Evolutionary conservation across 371 early-diverging fungal genomes (phyloP).

Genomic region (Rhizopus delemar): DNA sequence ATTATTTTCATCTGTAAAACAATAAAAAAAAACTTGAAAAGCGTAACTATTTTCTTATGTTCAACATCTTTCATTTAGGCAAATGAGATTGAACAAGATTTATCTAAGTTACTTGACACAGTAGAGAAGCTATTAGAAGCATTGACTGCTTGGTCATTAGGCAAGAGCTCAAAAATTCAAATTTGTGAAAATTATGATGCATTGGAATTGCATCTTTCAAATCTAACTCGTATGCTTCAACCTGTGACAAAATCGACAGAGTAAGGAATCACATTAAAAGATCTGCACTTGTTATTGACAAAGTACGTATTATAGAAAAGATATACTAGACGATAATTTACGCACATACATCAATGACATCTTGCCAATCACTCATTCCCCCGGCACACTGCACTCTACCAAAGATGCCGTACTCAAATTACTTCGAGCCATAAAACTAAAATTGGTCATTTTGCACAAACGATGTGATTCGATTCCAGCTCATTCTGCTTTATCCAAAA

Average conservation of each 20-base stretch:
- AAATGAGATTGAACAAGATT: conserved; percentile 53
- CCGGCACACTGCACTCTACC: conserved; percentile 35
- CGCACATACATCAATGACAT: no score
- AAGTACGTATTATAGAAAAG: no score
- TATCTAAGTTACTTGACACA: conserved; percentile 52
- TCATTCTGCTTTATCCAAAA: no score
- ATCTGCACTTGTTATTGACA: no score
- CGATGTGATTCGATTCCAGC: conserved; percentile 13
- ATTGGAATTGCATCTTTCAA: conserved; percentile 48
- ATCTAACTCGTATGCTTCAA: conserved; percentile 50
- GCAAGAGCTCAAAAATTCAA: conserved; percentile 38
- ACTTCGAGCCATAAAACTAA: conserved; percentile 55
- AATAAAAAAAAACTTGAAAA: no score
- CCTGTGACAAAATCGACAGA: conserved; percentile 21
- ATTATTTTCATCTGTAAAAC: conserved; percentile 4
- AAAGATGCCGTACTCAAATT: conserved; percentile 56
- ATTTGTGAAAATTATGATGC: conserved; percentile 53
- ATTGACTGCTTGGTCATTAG: conserved; percentile 57
- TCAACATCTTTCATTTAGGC: conserved; percentile 24
- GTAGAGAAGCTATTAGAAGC: conserved; percentile 59
- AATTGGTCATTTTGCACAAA: conserved; percentile 51
- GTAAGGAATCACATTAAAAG: no score
- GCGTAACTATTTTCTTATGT: no score
- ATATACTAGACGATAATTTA: no score
- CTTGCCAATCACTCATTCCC: no score